phyloP scores from a whole-genome alignment of 2,329 filamentous ascomycete species.

The Colletotrichum phormii region DNA sequence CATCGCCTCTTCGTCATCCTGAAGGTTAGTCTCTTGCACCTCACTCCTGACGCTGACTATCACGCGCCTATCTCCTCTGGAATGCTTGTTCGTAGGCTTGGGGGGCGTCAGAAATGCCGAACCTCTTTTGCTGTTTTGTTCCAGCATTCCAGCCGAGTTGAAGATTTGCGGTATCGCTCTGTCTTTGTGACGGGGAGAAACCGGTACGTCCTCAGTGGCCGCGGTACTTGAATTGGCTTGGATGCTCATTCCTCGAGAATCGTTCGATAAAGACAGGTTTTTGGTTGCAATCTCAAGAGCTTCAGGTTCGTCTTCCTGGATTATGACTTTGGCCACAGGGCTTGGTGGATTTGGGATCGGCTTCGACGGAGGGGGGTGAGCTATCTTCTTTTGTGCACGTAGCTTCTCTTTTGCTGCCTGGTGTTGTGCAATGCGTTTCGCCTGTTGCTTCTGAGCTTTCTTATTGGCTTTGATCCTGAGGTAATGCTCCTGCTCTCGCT shows the following conservation, averaged over 20 bases:
- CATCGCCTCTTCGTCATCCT: conserved; percentile 37
- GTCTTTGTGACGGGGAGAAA: neutral
- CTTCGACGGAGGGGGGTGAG: neutral
- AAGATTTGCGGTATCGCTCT: neutral
- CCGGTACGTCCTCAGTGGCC: neutral
- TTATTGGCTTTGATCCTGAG: conserved; percentile 51
- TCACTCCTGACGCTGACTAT: conserved; percentile 30
- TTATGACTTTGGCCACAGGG: conserved; percentile 40
- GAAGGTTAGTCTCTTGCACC: conserved; percentile 37
- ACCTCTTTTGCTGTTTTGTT: neutral
- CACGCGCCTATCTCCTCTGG: neutral
- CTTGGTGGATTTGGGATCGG: conserved; percentile 48
- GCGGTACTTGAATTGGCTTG: neutral
- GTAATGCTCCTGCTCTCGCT: conserved; percentile 50
- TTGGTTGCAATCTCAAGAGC: neutral
- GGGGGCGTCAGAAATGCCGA: neutral
- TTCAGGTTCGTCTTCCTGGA: conserved; percentile 24
- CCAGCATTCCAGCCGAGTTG: neutral
- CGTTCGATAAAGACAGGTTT: neutral
- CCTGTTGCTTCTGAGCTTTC: conserved; percentile 42
- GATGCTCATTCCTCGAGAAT: neutral
- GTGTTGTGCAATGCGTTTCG: conserved; percentile 50
- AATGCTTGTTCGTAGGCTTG: neutral
- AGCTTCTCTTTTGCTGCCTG: conserved; percentile 48
- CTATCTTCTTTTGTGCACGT: neutral